Conservation (phyloP, 192 early-diverging fungal genomes). For the Coemansia sp. region DNA sequence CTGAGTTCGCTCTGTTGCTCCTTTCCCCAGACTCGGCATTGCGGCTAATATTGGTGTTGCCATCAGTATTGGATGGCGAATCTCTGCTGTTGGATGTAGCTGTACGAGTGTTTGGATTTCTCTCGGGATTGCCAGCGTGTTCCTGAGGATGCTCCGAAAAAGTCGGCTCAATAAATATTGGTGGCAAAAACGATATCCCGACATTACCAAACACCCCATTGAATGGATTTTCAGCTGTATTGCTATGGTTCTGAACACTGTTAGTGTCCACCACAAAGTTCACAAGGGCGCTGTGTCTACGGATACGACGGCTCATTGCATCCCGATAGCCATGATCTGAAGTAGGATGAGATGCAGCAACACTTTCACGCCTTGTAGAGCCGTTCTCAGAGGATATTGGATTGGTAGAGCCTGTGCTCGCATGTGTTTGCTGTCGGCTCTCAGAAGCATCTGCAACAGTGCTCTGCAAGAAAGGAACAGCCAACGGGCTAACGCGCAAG, state of each 20-base stretch:
- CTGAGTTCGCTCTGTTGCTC: neutral
- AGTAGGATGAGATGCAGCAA: neutral
- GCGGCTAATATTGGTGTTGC: neutral
- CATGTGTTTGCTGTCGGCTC: neutral
- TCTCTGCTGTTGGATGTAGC: neutral
- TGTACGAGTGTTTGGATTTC: neutral
- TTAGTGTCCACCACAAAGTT: neutral
- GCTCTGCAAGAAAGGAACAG: slow-evolving; percentile 30
- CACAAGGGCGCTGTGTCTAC: slow-evolving; percentile 2
- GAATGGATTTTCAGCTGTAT: neutral
- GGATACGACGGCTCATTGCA: neutral
- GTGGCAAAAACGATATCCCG: neutral
- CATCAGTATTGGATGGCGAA: neutral
- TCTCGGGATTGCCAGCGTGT: neutral
- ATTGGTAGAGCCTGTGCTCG: neutral
- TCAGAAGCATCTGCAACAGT: neutral
- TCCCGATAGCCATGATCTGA: neutral
- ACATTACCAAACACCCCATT: neutral
- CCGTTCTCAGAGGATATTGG: neutral
- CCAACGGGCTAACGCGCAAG: slow-evolving; percentile 12
- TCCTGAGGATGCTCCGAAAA: neutral
- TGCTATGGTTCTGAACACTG: neutral
- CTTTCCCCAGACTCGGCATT: neutral
- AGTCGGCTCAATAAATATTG: neutral
- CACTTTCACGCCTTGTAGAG: neutral